phyloP scores from a whole-genome alignment of 2,329 filamentous ascomycete genomes.

The Ophiostoma piceae region DNA sequence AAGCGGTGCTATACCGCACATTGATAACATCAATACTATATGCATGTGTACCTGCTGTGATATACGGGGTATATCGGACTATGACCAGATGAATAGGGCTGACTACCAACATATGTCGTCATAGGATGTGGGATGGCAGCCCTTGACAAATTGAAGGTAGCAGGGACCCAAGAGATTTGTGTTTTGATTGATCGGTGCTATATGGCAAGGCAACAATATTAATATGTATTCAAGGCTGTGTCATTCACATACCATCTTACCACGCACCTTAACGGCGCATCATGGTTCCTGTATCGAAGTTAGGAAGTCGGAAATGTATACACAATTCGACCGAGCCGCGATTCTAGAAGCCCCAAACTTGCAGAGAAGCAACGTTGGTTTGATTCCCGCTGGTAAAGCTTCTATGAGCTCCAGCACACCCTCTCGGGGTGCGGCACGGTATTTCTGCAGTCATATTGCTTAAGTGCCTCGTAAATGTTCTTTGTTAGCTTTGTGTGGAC shows the following conservation, averaged over 20 bases:
- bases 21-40: background rate
- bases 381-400: background rate
- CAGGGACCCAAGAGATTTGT: background rate
- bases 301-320: background rate
- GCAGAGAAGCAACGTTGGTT: background rate
- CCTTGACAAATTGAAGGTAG: background rate
- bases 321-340: too few relatives aligned
- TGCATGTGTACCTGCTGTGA: background rate
- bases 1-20: background rate
- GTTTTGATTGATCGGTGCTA: background rate
- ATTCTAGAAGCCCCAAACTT: background rate
- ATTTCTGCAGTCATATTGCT: background rate
- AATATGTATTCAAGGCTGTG: too few relatives aligned
- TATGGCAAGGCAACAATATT: background rate
- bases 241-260: background rate
- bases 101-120: background rate
- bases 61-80: background rate
- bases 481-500: background rate
- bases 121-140: background rate
- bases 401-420: background rate
- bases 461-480: background rate
- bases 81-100: background rate
- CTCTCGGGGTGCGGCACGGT: background rate
- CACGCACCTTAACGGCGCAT: background rate
- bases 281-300: background rate